Conservation (phyloP, 2,329 filamentous ascomycete genomes). For the Exserohilum rostratum region DNA sequence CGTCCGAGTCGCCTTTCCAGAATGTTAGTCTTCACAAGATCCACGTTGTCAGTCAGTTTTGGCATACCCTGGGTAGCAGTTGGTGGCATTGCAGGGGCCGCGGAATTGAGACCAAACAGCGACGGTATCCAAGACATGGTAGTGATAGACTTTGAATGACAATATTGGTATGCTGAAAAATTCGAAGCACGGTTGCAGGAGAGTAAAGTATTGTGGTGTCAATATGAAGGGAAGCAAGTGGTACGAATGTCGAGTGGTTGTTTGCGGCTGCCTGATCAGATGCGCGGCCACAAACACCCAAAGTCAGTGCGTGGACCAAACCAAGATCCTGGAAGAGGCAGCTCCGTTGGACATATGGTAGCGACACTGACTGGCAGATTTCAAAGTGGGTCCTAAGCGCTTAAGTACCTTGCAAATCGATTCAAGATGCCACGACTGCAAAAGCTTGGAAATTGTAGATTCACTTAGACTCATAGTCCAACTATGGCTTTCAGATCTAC, state of each 20-base stretch:
- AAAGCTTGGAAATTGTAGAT: background rate
- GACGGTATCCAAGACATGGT: background rate
- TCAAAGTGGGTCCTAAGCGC: background rate
- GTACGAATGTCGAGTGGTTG: background rate
- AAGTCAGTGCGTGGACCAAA: background rate
- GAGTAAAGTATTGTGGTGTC: background rate
- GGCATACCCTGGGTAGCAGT: slow-evolving; percentile 1
- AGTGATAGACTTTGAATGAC: background rate
- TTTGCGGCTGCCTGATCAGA: slow-evolving; percentile 12
- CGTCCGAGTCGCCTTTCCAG: slow-evolving; percentile 15
- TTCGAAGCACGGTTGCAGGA: background rate
- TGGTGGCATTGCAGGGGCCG: background rate
- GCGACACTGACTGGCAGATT: background rate
- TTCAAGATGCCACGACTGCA: background rate
- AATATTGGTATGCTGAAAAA: background rate
- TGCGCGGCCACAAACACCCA: background rate
- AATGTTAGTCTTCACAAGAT: background rate
- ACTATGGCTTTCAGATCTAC: slow-evolving; percentile 18
- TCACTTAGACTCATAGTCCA: background rate
- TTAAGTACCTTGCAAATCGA: background rate
- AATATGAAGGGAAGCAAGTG: background rate
- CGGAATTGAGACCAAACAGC: background rate
- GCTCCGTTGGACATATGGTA: background rate
- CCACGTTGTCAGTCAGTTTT: no score
- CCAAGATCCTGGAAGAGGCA: background rate